phyloP scores from a whole-genome alignment of 2,329 filamentous ascomycete species.

The Cordyceps militaris region DNA sequence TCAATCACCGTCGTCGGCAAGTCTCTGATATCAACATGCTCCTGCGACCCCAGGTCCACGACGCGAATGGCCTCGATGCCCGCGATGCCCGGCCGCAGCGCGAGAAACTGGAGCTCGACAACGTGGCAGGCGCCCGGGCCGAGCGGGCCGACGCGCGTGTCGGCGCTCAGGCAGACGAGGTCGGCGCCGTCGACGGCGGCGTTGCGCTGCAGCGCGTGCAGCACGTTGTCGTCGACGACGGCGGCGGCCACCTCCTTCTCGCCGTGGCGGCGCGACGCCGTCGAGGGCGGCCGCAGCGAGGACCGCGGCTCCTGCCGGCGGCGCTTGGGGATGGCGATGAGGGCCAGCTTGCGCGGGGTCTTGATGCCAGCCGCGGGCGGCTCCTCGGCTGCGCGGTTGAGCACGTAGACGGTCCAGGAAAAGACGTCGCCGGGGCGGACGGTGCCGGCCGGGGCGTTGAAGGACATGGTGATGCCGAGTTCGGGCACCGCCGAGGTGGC shows the following conservation, averaged over 20 bases:
- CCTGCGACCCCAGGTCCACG: slow-evolving; percentile 65
- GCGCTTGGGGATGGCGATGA: slow-evolving; percentile 60
- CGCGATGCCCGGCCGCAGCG: slow-evolving; percentile 58
- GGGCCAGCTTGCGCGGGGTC: slow-evolving; percentile 58
- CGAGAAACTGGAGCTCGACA: slow-evolving; percentile 64
- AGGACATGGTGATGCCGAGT: slow-evolving; percentile 69
- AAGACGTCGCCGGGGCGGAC: slow-evolving; percentile 61
- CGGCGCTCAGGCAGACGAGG: slow-evolving; percentile 67
- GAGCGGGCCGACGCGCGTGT: slow-evolving; percentile 66
- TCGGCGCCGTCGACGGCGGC: slow-evolving; percentile 57
- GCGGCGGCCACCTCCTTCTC: slow-evolving; percentile 51
- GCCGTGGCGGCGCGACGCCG: slow-evolving; percentile 29
- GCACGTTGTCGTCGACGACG: slow-evolving; percentile 62
- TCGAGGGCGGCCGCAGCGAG: slow-evolving; percentile 46
- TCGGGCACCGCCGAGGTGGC: slow-evolving; percentile 45
- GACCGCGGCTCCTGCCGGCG: slow-evolving; percentile 46
- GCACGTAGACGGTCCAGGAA: slow-evolving; percentile 65
- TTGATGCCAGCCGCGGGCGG: slow-evolving; percentile 28
- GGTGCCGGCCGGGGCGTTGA: slow-evolving; percentile 51
- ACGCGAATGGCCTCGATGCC: slow-evolving; percentile 66
- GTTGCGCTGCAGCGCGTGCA: slow-evolving; percentile 64
- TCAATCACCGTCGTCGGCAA: slow-evolving; percentile 61
- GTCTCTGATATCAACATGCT: slow-evolving; percentile 70
- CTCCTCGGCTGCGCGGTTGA: slow-evolving; percentile 56
- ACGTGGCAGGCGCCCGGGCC: slow-evolving; percentile 67